Percentiles rank a stretch among this genome's conserved stretches.
Evolutionary conservation across 129 eudicot genomes (phyloP).

Genomic region (Rutidosis leptorrhynchoides): DNA sequence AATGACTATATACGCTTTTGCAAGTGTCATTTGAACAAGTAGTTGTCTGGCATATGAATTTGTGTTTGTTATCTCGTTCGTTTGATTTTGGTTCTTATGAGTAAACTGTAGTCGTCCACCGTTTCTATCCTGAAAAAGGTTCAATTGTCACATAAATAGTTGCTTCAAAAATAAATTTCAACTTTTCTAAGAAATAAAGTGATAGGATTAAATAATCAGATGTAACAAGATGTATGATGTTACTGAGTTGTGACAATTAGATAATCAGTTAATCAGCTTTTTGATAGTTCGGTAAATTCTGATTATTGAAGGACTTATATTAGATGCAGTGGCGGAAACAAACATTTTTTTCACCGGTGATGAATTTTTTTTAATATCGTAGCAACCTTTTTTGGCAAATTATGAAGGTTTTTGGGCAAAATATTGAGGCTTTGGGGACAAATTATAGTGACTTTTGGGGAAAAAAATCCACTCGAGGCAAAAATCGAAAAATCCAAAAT

Average conservation of each 20-base stretch:
- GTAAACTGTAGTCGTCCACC: conserved; percentile 24
- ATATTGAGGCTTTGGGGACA: too few species aligned
- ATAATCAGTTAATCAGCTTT: background rate
- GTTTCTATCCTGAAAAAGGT: conserved; percentile 45
- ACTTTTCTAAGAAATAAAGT: background rate
- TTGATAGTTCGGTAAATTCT: background rate
- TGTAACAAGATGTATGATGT: background rate
- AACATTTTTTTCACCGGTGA: too few species aligned
- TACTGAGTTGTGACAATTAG: background rate
- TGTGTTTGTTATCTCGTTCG: conserved; percentile 40
- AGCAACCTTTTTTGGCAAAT: too few species aligned
- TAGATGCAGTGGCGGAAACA: too few species aligned
- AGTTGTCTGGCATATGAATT: conserved; percentile 68
- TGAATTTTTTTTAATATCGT: too few species aligned
- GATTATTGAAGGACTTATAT: too few species aligned
- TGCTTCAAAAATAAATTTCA: background rate
- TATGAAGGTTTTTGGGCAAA: too few species aligned
- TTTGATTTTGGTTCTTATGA: conserved; percentile 35
- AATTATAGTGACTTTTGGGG: too few species aligned
- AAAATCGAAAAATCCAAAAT: too few species aligned
- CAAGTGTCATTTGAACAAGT: conserved; percentile 75
- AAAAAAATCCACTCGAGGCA: too few species aligned
- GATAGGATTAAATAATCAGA: background rate
- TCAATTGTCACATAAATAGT: background rate
- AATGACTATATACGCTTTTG: conserved; percentile 69